These are phyloP conservation scores for Botrytis medusae DNA, from an alignment of 2,329 filamentous ascomycete genomes.

Conservation along the genomic window DNA sequence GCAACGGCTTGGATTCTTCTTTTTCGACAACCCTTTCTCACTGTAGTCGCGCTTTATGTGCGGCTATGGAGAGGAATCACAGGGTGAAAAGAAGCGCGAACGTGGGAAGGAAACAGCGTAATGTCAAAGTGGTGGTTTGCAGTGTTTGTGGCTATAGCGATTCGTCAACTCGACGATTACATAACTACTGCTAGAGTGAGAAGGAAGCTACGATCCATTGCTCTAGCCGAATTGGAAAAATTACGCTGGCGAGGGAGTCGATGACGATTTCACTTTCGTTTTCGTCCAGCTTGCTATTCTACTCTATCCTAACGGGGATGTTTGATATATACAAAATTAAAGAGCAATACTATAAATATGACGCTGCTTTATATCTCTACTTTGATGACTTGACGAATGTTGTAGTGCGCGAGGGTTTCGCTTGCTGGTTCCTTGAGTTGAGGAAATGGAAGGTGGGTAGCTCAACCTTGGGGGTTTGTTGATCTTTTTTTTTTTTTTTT, in stretches of 20 bases:
- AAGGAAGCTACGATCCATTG: not conserved
- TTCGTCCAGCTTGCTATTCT: too few relatives aligned
- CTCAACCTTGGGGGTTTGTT: too few relatives aligned
- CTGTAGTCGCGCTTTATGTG: slow-evolving; percentile 44
- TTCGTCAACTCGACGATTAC: not conserved
- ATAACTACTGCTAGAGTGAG: not conserved
- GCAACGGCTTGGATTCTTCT: slow-evolving; percentile 50
- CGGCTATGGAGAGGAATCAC: slow-evolving; percentile 50
- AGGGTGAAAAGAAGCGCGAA: not conserved
- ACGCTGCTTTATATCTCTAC: not conserved
- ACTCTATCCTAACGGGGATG: too few relatives aligned
- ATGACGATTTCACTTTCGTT: not conserved
- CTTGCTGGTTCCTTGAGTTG: too few relatives aligned
- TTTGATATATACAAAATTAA: too few relatives aligned
- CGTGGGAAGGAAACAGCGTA: too few relatives aligned
- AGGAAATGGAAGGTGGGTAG: too few relatives aligned
- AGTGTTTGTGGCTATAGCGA: not conserved
- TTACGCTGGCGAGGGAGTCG: not conserved
- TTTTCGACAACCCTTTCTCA: slow-evolving; percentile 22
- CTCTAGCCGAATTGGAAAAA: not conserved
- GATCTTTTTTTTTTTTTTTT: too few relatives aligned
- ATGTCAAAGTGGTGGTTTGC: not conserved
- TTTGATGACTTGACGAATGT: not conserved
- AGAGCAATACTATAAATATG: too few relatives aligned
- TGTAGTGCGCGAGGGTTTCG: too few relatives aligned